A percentile compares a stretch with the other conserved stretches of the same genome.
These are phyloP conservation scores for Crotalaria pallida DNA, from an alignment of 306 rosid genomes.

Conservation along the genomic window DNA sequence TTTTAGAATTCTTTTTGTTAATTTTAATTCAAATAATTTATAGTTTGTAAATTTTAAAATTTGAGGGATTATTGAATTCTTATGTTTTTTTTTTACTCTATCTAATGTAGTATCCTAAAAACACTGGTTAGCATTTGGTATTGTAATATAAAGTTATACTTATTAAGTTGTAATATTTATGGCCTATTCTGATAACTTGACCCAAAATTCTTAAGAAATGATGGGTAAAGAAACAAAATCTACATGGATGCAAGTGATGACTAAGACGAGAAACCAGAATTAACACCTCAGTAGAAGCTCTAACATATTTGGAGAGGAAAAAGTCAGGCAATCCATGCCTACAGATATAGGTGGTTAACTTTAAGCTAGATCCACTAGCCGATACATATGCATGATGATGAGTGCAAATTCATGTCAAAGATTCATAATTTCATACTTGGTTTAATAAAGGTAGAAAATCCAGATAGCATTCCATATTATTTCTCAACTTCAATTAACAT, in stretches of 20 bases:
- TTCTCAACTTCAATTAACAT: neutral
- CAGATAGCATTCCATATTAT: neutral
- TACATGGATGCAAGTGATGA: neutral
- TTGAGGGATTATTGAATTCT: too few relatives aligned
- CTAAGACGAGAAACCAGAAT: neutral
- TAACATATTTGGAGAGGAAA: neutral
- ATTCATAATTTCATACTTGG: neutral
- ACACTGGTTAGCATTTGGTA: too few relatives aligned
- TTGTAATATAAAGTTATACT: too few relatives aligned
- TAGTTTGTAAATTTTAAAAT: too few relatives aligned
- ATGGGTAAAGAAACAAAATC: neutral
- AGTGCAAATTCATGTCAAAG: neutral
- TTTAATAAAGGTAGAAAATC: neutral
- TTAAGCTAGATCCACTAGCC: neutral
- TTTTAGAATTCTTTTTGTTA: too few relatives aligned
- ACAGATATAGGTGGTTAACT: neutral
- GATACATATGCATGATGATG: neutral
- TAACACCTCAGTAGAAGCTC: neutral
- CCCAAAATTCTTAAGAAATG: neutral
- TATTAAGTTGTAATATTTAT: too few relatives aligned
- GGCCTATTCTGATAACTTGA: neutral
- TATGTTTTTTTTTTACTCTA: too few relatives aligned
- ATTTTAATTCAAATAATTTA: too few relatives aligned
- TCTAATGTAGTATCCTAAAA: too few relatives aligned
- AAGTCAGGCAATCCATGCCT: neutral